These are phyloP conservation scores for Suillus brevipes DNA, from an alignment of 768 basidiomycete species.

Conservation along the genomic window DNA sequence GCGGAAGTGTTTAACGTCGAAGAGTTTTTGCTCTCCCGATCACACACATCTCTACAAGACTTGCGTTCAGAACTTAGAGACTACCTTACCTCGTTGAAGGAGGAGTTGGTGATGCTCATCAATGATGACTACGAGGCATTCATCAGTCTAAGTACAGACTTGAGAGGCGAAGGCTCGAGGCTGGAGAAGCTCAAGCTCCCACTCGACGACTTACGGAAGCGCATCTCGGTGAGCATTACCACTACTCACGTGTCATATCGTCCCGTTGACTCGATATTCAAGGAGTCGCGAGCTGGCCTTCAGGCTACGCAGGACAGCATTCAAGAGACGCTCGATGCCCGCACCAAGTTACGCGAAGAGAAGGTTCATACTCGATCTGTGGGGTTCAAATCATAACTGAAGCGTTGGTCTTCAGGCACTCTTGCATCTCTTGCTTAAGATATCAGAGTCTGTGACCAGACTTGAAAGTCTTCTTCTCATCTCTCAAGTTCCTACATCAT, in stretches of 20 bases:
- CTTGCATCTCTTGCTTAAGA: conserved; percentile 83
- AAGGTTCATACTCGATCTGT: conserved; percentile 47
- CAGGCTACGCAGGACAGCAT: conserved; percentile 70
- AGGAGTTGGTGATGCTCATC: conserved; percentile 92
- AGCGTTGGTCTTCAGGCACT: conserved; percentile 53
- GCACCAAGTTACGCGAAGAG: conserved; percentile 80
- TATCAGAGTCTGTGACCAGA: conserved; percentile 88
- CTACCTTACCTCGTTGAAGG: conserved; percentile 81
- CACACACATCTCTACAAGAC: conserved; percentile 84
- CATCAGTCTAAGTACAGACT: conserved; percentile 91
- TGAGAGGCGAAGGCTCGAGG: conserved; percentile 80
- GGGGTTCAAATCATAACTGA: conserved; percentile 7
- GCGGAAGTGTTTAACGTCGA: conserved; percentile 77
- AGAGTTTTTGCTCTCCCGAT: conserved; percentile 82
- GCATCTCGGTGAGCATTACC: conserved; percentile 63
- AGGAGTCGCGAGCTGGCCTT: conserved; percentile 67
- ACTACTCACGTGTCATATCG: conserved; percentile 1
- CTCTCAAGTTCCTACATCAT: conserved; percentile 43
- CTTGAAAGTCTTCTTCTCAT: conserved; percentile 82
- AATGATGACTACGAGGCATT: conserved; percentile 99
- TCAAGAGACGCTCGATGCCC: conserved; percentile 71
- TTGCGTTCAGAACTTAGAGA: conserved; percentile 84
- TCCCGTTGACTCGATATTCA: conserved; percentile 8
- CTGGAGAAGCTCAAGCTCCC: conserved; percentile 70
- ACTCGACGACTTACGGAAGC: conserved; percentile 56